Evolutionary conservation across 2,329 filamentous ascomycete species (phyloP), one percentile per base, ranked within the genome.

Genomic region (Ophiostoma montium): DNA sequence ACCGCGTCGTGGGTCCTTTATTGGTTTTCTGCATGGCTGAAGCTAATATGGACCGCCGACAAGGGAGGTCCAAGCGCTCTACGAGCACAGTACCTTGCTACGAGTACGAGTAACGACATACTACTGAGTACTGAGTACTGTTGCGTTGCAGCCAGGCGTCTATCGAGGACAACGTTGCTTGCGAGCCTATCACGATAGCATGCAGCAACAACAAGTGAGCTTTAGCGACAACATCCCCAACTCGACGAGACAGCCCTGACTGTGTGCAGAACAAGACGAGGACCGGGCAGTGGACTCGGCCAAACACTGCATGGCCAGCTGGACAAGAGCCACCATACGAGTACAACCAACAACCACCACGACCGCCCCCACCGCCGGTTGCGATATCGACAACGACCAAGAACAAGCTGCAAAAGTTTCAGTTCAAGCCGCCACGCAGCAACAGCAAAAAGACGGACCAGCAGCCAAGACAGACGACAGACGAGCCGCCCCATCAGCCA

Each of bases 371-470:
- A 11, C 66, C 62, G 35, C 65, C 71, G 7, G 65, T 69, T 31
- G 70, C 72, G 16, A 67, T 78, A 12, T 81, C 78, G 35, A 69
- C 75, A 31, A 67, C 67, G 9, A 79, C 78, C 11, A 81, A 76
- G 58, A 75, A 67, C 54, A 82, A 81, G 57, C 67, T 82, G 31
- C 74, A 71, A 51, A 64, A 65, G 31, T 76, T 76, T 58, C 74
- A 75, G 50, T 81, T 78, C 54, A 66, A 69, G 47, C 66, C 69
- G 13, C 60, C 16, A 13, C 46, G 27, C n/a, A 16, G 8, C 12
- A 47, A 39, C 11, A 47, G 8, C 23, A 27, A 27, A 27, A 27
- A 27, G 42, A 23, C 42, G 11, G 16, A 16, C 3, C n/a, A 7
- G 12, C 10, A 30, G 10, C n/a, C n/a, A n/a, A 21, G 10, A 2